These are phyloP conservation scores for Albatrellus ellisii DNA, from an alignment of 768 basidiomycete genomes.

Conservation along the genomic window DNA sequence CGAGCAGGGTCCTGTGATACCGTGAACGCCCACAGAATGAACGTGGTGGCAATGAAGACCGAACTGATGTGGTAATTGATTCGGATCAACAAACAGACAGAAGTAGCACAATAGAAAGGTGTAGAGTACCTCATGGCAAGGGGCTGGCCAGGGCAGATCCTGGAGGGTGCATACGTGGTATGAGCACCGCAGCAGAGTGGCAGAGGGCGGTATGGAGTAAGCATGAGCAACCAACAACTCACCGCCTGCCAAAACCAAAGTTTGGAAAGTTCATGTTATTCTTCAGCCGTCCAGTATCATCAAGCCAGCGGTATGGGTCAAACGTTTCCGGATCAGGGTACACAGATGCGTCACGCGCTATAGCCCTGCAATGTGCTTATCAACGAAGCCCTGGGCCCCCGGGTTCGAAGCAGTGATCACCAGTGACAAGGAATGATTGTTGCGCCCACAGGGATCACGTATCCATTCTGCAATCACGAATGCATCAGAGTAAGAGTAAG, in stretches of 20 bases:
- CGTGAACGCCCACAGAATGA: conserved; percentile 53
- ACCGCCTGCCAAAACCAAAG: conserved; percentile 25
- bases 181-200: too few relatives aligned
- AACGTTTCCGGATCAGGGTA: conserved; percentile 22
- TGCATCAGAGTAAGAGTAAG: not conserved
- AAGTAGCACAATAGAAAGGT: not conserved
- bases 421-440: conserved; percentile 27
- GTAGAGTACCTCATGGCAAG: too few relatives aligned
- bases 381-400: too few relatives aligned
- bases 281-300: conserved; percentile 18
- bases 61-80: conserved; percentile 17
- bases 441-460: conserved; percentile 28
- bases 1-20: conserved; percentile 34
- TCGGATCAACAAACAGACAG: not conserved
- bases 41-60: conserved; percentile 50
- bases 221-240: too few relatives aligned
- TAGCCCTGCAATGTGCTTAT: conserved; percentile 16
- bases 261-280: conserved; percentile 20
- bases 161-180: too few relatives aligned
- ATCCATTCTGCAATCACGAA: conserved; percentile 18
- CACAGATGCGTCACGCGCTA: conserved; percentile 20
- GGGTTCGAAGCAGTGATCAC: too few relatives aligned
- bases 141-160: not conserved
- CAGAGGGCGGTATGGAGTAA: too few relatives aligned
- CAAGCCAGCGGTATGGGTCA: conserved; percentile 21